Base-by-base conservation (phyloP, 139 green algal genomes). In the Picochlorum sp. region DNA sequence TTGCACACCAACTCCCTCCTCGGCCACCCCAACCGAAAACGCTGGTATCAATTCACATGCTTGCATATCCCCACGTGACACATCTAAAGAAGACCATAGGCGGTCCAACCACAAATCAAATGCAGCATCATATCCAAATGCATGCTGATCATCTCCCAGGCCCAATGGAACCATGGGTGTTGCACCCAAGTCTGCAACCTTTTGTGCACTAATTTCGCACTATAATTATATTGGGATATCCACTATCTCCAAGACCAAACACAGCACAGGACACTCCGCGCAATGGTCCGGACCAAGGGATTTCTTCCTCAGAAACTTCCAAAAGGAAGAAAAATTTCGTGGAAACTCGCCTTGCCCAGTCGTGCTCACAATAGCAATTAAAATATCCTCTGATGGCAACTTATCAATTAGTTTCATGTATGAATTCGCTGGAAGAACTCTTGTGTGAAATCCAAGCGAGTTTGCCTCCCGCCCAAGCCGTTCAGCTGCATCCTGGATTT, bases 191-290 rank as follows among this genome's bases (percentile, higher is more conserved):
- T 73, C 63, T 67, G 57, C 66, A 98, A 62, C n/a, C 92, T 73
- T 28, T 84, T 67, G 57, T 83, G 77, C 66, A 98, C 76, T 80
- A 94, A 95, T 78, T 96, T 97, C 47, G 88, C 88, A 18, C 74
- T 73, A 16, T 91, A 80, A 61, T 97, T 97, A 81, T 88, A 98
- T 96, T 83, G 3, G 80, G 63, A 70, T 98, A 98, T 16, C 81
- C 75, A 57, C 70, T 76, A 76, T 98, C 93, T 0, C 93, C 93
- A 16, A 98, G 76, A 1, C 93, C 93, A 83, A 98, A 98, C 15
- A 96, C 88, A 9, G 88, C 89, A 21, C 70, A 84, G 7, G 24
- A 13, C 32, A 85, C 18, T 6, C 28, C 62, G 1, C 49, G 26
- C 57, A 98, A 72, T 0, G 78, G 57, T 85, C 71, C 0, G 78